Evolutionary conservation across 768 basidiomycete species (phyloP).

Genomic region (Inosperma sp.): DNA sequence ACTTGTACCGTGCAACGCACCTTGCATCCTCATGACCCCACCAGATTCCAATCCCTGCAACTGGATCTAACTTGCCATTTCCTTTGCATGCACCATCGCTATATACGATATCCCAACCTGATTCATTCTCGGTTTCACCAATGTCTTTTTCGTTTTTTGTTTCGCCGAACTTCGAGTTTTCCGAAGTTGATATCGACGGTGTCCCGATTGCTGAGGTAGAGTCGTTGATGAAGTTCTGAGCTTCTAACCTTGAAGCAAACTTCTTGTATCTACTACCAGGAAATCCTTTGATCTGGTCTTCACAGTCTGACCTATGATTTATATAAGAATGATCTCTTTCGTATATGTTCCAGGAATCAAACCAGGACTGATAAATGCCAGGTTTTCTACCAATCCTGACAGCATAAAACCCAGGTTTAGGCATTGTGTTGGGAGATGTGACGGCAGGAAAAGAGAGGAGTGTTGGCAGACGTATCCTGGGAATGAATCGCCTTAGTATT

Average conservation of each 20-base stretch:
- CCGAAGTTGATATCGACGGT: neutral
- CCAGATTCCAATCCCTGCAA: constrained; percentile 87
- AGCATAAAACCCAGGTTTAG: constrained; percentile 61
- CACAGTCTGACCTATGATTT: constrained; percentile 63
- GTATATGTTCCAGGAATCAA: constrained; percentile 17
- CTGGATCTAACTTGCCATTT: constrained; percentile 63
- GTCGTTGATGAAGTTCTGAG: constrained; percentile 48
- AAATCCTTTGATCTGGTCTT: constrained; percentile 64
- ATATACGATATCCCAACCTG: constrained; percentile 56
- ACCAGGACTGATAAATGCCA: constrained; percentile 76
- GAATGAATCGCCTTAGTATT: neutral
- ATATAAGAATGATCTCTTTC: constrained; percentile 7
- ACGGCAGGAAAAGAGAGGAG: neutral
- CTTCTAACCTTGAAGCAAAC: constrained; percentile 52
- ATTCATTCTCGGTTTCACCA: constrained; percentile 29
- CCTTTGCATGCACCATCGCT: constrained; percentile 84
- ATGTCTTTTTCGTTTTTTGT: constrained; percentile 33
- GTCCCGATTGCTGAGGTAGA: neutral
- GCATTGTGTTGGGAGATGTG: constrained; percentile 10
- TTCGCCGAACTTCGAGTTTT: neutral
- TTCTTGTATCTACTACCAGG: constrained; percentile 62
- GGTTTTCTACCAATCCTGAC: constrained; percentile 59
- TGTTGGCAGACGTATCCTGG: neutral
- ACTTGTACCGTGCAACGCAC: constrained; percentile 28
- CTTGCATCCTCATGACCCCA: constrained; percentile 70